Conservation (phyloP, 2,329 filamentous ascomycete species). For the Acrocalymma vagum region DNA sequence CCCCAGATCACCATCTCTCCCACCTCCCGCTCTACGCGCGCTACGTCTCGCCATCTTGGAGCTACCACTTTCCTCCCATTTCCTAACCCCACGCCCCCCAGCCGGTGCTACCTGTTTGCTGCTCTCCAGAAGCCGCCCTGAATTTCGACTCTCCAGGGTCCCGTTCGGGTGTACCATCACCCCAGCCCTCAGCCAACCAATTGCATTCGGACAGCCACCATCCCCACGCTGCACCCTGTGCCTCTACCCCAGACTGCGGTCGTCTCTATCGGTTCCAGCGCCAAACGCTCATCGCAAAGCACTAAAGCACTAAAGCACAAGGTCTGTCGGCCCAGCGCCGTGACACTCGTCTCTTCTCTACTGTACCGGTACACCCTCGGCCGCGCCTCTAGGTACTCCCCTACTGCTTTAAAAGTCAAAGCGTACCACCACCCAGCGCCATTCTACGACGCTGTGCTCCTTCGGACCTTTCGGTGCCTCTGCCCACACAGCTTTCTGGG, state of each 20-base stretch:
- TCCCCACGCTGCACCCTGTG: slow-evolving; percentile 43
- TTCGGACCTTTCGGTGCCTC: slow-evolving; percentile 1
- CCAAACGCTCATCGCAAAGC: slow-evolving; percentile 18
- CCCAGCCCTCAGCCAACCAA: slow-evolving; percentile 33
- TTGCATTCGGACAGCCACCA: slow-evolving; percentile 25
- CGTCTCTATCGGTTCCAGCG: slow-evolving; percentile 19
- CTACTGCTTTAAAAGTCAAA: slow-evolving; percentile 2
- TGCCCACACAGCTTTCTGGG: slow-evolving; percentile 24
- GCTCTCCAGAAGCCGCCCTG: slow-evolving; percentile 26
- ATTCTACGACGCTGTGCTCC: neutral
- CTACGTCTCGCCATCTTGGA: slow-evolving; percentile 24
- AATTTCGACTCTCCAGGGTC: slow-evolving; percentile 32
- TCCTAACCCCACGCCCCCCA: slow-evolving; percentile 35
- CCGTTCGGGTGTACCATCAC: slow-evolving; percentile 26
- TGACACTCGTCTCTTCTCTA: slow-evolving; percentile 14
- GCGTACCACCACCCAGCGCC: neutral
- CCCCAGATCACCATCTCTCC: slow-evolving; percentile 25
- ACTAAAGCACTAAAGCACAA: slow-evolving; percentile 21
- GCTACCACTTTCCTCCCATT: slow-evolving; percentile 17
- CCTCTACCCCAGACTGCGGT: slow-evolving; percentile 37
- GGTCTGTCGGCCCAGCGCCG: slow-evolving; percentile 18
- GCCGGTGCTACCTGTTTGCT: slow-evolving; percentile 28
- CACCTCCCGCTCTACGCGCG: slow-evolving; percentile 36
- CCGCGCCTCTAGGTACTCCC: slow-evolving; percentile 7
- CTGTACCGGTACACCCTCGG: slow-evolving; percentile 16